Evolutionary conservation across 2,329 filamentous ascomycete genomes (phyloP), one percentile per base, ranked within the genome.

Genomic region (Dryadomyces quercivorus): DNA sequence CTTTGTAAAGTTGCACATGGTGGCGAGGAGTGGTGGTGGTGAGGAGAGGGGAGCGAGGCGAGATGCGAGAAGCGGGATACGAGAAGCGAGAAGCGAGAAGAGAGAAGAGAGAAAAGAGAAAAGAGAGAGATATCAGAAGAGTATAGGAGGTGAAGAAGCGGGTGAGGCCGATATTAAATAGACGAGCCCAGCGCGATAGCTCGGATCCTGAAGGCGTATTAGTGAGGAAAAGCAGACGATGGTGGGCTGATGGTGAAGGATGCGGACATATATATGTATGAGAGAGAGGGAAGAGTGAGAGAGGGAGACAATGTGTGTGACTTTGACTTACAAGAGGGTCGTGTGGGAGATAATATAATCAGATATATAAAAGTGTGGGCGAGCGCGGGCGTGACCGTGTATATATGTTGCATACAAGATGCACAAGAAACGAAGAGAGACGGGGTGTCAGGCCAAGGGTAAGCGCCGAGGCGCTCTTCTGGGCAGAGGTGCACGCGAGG

Each of bases 1-100:
- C 63, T 85, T 86, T 63, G 81, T 85, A 64, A 84, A 86, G 66
- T 80, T 74, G 64, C 78, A 81, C 78, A 81, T 80, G 56, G 31
- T 71, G 63, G 55, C 2, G 51, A 38, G 31, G 2, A 15, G 13
- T 9, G n/a, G 26, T 40, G 40, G 8, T 1, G 36, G 9, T 4
- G 34, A 43, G 7, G 18, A 44, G 31, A n/a, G 21, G 13, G 21
- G n/a, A 40, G 31, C 21, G 51, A n/a, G 15, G 21, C 12, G 26
- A 18, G 10, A n/a, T 40, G 16, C 20, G 48, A 40, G 53, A 40
- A 16, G n/a, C 15, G 12, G n/a, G n/a, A 40, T 8, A 40, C n/a
- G n/a, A n/a, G n/a, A n/a, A n/a, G n/a, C n/a, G n/a, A n/a, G n/a
- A n/a, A n/a, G n/a, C n/a, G n/a, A n/a, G n/a, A n/a, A n/a, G n/a